These are phyloP conservation scores for Mallotus repandus DNA, from an alignment of 441 rosid species.

Conservation along the genomic window DNA sequence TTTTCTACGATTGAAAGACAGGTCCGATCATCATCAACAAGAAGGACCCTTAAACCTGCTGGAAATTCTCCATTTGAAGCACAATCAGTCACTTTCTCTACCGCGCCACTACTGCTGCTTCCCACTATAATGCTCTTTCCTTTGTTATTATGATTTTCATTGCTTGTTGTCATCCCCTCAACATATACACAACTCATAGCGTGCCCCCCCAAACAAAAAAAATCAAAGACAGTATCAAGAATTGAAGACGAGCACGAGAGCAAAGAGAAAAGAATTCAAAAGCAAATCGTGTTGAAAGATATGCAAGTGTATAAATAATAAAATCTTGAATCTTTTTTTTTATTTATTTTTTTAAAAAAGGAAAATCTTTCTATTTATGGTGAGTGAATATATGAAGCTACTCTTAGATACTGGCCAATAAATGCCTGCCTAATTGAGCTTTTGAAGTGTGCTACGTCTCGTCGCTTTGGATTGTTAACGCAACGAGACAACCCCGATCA, in stretches of 20 bases:
- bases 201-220: neutral
- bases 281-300: neutral
- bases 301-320: neutral
- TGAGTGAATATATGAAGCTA: neutral
- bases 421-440: neutral
- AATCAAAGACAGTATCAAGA: neutral
- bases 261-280: neutral
- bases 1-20: constrained; percentile 22
- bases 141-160: too few relatives aligned
- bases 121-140: neutral
- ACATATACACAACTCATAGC: constrained; percentile 6
- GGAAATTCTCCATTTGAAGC: constrained; percentile 16
- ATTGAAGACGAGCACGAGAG: neutral
- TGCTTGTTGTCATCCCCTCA: constrained; percentile 43
- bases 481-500: neutral
- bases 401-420: neutral
- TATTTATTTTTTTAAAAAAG: neutral
- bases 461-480: neutral
- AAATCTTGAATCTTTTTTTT: neutral
- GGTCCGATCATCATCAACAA: constrained; percentile 32
- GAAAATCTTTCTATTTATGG: neutral
- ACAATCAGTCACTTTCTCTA: neutral
- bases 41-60: constrained; percentile 30
- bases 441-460: neutral
- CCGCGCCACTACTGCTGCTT: neutral